Evolutionary conservation across 164 flowering plant species (phyloP), one percentile per base, ranked within the genome.

Genomic region (Macadamia tetraphylla): DNA sequence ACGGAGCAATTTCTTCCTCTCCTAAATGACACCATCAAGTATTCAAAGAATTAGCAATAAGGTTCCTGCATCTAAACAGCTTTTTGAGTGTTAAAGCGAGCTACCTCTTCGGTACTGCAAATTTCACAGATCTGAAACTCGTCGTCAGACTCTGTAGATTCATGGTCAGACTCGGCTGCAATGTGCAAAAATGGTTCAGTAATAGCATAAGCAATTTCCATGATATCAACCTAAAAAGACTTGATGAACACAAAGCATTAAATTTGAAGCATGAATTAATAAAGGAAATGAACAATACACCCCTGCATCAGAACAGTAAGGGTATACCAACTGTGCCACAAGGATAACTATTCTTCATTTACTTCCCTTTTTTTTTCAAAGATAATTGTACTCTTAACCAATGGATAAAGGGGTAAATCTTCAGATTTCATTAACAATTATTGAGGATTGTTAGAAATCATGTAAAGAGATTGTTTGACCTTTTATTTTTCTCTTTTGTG

Each of bases 81-180:
- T 42, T 44, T 67, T 53, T 58, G 23, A 23, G 23, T 64, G 42
- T 13, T 13, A 17, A 52, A 64, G 60, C 6, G 46, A 52, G 52
- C 62, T 77, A 94, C 99, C 94, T 77, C 97, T 80, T 94, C 99
- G 58, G 68, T 58, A 70, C 62, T 88, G 84, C 99, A 94, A 60
- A 89, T 80, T 62, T 87, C 88, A 81, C 99, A 92, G 30, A 94
- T 88, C 82, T 90, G 97, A 84, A 94, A 94, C 84, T 94, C 99
- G 64, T 94, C 99, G 78, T 94, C 99, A 62, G 99, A 92, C 75
- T 89, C 97, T 46, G 83, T 76, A 32, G 97, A 89, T 44, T 88
- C 96, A 56, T 73, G 76, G 9, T 77, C 91, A 77, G 91, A 86
- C 68, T 87, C 97, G 71, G 83, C 99, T 94, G 87, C 87, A 87